phyloP scores from a whole-genome alignment of 179 eudicot genomes.

The Vitellaria paradoxa region DNA sequence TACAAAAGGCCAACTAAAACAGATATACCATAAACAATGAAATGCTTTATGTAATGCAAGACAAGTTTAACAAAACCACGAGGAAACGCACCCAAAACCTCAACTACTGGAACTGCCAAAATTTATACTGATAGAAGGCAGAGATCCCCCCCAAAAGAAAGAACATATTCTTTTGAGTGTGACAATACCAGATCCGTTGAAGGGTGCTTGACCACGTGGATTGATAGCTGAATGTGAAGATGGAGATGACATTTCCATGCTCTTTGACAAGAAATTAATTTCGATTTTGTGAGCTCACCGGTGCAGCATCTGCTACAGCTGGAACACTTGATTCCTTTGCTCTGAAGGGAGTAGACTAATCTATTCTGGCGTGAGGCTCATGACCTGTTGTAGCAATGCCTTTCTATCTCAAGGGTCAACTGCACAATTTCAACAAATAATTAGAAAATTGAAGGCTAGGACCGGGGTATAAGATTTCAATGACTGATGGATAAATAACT shows the following conservation, averaged over 20 bases:
- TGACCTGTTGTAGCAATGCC: constrained; percentile 78
- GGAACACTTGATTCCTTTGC: constrained; percentile 84
- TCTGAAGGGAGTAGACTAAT: constrained; percentile 75
- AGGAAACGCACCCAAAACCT: not conserved
- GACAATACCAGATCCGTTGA: not conserved
- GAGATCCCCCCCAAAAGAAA: not conserved
- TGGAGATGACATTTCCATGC: not conserved
- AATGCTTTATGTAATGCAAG: not conserved
- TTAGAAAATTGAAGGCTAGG: not conserved
- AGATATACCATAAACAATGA: not conserved
- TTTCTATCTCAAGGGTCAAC: constrained; percentile 84
- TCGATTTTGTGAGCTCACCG: constrained; percentile 28
- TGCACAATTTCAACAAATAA: constrained; percentile 24
- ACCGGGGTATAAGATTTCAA: not conserved
- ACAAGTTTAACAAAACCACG: not conserved
- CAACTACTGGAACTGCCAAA: not conserved
- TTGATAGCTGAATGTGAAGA: not conserved
- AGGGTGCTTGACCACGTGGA: too few species aligned
- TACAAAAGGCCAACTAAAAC: too few species aligned
- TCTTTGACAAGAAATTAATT: not conserved
- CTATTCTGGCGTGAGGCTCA: constrained; percentile 88
- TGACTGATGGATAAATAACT: constrained; percentile 30
- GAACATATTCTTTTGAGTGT: not conserved
- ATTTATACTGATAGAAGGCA: not conserved
- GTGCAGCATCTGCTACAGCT: constrained; percentile 87